A percentile compares a stretch with the other conserved stretches of the same genome.
Evolutionary conservation across 768 basidiomycete genomes (phyloP).

Genomic region (Panaeolus cyanescens): DNA sequence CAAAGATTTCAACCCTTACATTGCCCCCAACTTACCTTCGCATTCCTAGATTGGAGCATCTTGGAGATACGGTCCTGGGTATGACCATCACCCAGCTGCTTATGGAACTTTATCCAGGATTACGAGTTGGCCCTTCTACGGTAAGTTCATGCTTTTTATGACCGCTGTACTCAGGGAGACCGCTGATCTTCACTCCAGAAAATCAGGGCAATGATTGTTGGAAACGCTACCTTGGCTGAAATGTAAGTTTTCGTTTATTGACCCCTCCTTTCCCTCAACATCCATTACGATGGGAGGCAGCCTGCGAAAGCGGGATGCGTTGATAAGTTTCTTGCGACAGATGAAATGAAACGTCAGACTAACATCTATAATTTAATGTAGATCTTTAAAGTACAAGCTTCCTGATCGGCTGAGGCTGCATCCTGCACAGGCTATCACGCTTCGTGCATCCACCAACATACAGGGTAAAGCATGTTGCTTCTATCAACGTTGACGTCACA

Average conservation of each 20-base stretch:
- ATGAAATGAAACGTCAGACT: neutral
- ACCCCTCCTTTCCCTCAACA: conserved; percentile 6
- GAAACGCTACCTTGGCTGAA: conserved; percentile 70
- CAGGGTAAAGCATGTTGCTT: conserved; percentile 53
- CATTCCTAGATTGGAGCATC: conserved; percentile 63
- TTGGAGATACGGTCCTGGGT: conserved; percentile 75
- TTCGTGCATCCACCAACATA: conserved; percentile 67
- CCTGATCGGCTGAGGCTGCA: conserved; percentile 65
- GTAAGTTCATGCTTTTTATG: conserved; percentile 37
- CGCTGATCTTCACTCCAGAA: conserved; percentile 48
- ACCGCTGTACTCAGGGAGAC: neutral
- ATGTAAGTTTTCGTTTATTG: conserved; percentile 44
- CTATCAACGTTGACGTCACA: neutral
- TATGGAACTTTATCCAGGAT: conserved; percentile 61
- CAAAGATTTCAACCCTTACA: neutral
- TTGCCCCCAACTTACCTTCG: neutral
- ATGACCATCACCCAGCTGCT: conserved; percentile 68
- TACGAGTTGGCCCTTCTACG: conserved; percentile 79
- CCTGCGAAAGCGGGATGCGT: neutral
- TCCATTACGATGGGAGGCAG: neutral
- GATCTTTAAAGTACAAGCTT: conserved; percentile 66
- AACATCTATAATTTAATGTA: conserved; percentile 23
- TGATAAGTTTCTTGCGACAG: neutral
- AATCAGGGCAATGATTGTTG: conserved; percentile 76
- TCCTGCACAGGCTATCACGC: conserved; percentile 70